Evolutionary conservation across 441 rosid genomes (phyloP).

Genomic region (Eutrema salsugineum): DNA sequence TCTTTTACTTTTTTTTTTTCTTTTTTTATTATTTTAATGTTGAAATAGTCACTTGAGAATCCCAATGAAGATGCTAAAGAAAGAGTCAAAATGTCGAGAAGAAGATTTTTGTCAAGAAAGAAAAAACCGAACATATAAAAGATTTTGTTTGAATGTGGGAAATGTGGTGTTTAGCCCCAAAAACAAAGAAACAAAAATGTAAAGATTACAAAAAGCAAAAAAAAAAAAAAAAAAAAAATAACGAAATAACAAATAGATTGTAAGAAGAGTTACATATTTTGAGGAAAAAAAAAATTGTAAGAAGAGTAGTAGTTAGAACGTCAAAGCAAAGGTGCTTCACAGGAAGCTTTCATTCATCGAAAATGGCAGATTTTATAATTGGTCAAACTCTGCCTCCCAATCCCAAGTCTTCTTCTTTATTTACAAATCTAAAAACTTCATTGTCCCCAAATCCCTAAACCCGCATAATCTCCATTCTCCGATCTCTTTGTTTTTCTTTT

Average conservation of each 20-base stretch:
- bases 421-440: neutral
- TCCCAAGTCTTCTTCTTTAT: constrained; percentile 2
- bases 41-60: too few species aligned
- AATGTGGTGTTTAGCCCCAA: too few species aligned
- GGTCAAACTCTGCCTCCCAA: constrained; percentile 30
- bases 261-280: too few species aligned
- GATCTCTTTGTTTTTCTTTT: neutral
- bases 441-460: neutral
- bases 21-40: too few species aligned
- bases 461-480: neutral
- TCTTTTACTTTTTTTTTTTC: too few species aligned
- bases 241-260: neutral
- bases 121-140: too few species aligned
- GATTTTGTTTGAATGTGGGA: too few species aligned
- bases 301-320: constrained; percentile 28
- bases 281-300: neutral
- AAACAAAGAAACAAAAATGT: too few species aligned
- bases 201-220: too few species aligned
- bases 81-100: too few species aligned
- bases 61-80: too few species aligned
- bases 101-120: too few species aligned
- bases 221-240: neutral
- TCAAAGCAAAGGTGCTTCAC: neutral
- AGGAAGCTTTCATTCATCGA: constrained; percentile 18
- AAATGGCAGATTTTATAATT: constrained; percentile 13